Conservation (phyloP, 73 alveolate genomes). For the Urostyla sp. region DNA sequence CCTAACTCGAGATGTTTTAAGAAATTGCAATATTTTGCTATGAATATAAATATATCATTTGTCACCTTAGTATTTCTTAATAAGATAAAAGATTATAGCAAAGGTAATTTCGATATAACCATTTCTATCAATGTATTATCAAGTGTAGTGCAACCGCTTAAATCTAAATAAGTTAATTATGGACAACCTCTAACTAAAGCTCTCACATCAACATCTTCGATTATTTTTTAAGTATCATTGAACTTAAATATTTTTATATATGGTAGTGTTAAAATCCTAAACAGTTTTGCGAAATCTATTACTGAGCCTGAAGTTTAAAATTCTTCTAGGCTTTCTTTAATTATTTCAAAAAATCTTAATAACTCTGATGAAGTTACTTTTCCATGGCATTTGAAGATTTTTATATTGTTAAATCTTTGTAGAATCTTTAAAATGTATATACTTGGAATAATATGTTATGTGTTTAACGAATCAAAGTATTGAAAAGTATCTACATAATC, state of each 20-base stretch:
- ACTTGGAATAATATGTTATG: background rate
- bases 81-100: constrained; percentile 22
- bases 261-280: constrained; percentile 25
- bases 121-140: constrained; percentile 23
- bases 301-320: constrained; percentile 27
- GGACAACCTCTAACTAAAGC: constrained; percentile 39
- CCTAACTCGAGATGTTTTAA: constrained; percentile 61
- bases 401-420: background rate
- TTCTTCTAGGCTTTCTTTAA: background rate
- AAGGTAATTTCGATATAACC: constrained; percentile 13
- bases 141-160: constrained; percentile 3
- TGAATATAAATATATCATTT: constrained; percentile 54
- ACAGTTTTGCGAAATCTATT: constrained; percentile 37
- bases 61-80: constrained; percentile 22
- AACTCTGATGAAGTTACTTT: constrained; percentile 23
- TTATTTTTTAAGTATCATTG: constrained; percentile 20
- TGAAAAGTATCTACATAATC: background rate
- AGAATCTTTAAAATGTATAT: constrained; percentile 22
- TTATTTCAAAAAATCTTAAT: constrained; percentile 17
- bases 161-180: constrained; percentile 7
- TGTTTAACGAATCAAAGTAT: constrained; percentile 36
- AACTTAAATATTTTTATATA: background rate
- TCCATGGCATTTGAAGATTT: background rate
- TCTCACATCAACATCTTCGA: constrained; percentile 38
- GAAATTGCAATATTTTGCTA: constrained; percentile 28